Conservation (phyloP, 208 protist genomes). For the Trypanosomatidae sp. region DNA sequence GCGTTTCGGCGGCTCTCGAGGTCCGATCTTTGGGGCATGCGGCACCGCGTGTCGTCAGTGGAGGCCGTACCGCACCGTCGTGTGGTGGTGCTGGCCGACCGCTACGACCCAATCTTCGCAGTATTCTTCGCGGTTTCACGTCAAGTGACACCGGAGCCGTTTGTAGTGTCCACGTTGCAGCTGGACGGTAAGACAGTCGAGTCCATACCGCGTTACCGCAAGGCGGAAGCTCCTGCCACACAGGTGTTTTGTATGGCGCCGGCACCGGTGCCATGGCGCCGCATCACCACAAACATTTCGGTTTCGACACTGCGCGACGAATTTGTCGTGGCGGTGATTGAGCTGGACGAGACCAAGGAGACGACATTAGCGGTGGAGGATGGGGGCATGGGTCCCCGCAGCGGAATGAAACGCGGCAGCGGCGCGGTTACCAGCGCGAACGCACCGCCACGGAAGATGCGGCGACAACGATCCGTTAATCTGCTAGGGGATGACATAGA, state of each 20-base stretch:
- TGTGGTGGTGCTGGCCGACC: constrained; percentile 52
- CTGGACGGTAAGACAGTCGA: constrained; percentile 6
- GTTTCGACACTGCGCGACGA: constrained; percentile 19
- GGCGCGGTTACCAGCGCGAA: background rate
- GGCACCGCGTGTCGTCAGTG: constrained; percentile 32
- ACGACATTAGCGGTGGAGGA: background rate
- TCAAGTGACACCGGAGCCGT: constrained; percentile 16
- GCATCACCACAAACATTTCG: constrained; percentile 19
- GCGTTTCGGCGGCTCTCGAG: constrained; percentile 34
- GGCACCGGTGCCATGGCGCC: constrained; percentile 32
- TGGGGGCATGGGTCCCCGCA: background rate
- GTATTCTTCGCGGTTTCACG: constrained; percentile 30
- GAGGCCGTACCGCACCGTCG: constrained; percentile 46
- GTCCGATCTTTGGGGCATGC: constrained; percentile 29
- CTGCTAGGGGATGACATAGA: constrained; percentile 11
- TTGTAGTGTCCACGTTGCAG: constrained; percentile 13
- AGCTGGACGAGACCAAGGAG: background rate
- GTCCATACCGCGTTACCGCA: constrained; percentile 6
- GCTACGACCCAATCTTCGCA: constrained; percentile 43
- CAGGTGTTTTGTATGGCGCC: constrained; percentile 30
- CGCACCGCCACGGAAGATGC: background rate
- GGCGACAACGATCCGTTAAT: background rate
- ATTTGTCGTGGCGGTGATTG: constrained; percentile 25
- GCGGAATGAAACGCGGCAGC: background rate
- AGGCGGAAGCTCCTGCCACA: constrained; percentile 10